phyloP scores from a whole-genome alignment of 805 yeast genomes.

The Kazachstania taianensis region DNA sequence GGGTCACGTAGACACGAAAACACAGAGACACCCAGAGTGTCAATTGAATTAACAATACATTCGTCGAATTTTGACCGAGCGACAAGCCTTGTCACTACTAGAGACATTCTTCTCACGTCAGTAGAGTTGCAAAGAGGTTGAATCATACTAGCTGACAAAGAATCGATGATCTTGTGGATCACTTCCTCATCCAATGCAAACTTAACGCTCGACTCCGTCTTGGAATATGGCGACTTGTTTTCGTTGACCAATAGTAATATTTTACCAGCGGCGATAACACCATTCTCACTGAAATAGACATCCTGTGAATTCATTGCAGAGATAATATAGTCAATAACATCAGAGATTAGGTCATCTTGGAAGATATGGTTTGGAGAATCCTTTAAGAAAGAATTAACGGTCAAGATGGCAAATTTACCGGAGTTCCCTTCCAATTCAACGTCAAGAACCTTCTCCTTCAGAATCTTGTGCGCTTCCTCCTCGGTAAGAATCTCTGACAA shows the following conservation, averaged over 20 bases:
- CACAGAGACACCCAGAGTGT: slow-evolving; percentile 56
- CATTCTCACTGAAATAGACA: slow-evolving; percentile 60
- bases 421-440: slow-evolving; percentile 34
- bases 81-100: slow-evolving; percentile 67
- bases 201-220: slow-evolving; percentile 19
- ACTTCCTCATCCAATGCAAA: slow-evolving; percentile 37
- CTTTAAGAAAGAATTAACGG: slow-evolving; percentile 69
- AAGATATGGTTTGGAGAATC: slow-evolving; percentile 63
- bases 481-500: slow-evolving; percentile 54
- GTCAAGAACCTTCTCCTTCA: slow-evolving; percentile 49
- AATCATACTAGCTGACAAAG: slow-evolving; percentile 40
- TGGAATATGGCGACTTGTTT: slow-evolving; percentile 28
- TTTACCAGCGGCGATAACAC: slow-evolving; percentile 75
- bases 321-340: slow-evolving; percentile 40
- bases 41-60: slow-evolving; percentile 43
- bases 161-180: slow-evolving; percentile 35
- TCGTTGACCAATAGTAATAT: slow-evolving; percentile 45
- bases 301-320: slow-evolving; percentile 32
- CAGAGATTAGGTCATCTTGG: slow-evolving; percentile 39
- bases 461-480: slow-evolving; percentile 53
- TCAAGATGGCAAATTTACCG: slow-evolving; percentile 54
- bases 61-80: slow-evolving; percentile 49
- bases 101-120: slow-evolving; percentile 71
- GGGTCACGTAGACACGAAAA: slow-evolving; percentile 78
- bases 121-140: slow-evolving; percentile 50